Percentiles rank a stretch among this genome's conserved stretches.
These are phyloP conservation scores for Ceratonia siliqua DNA, from an alignment of 306 rosid genomes.

Conservation along the genomic window DNA sequence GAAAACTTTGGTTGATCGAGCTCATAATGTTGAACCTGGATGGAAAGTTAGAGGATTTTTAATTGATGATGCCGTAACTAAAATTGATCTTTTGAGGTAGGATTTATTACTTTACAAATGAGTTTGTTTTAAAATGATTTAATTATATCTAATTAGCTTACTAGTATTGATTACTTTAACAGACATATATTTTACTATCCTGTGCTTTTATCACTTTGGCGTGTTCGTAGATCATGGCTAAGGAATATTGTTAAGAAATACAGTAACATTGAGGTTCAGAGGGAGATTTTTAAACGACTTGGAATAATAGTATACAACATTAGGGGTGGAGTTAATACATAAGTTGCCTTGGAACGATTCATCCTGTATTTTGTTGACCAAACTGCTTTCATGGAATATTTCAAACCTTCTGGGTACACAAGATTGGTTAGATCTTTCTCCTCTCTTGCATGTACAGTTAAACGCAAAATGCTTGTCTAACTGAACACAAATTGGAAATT, in stretches of 20 bases:
- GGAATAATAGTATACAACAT: constrained; percentile 70
- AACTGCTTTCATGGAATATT: constrained; percentile 84
- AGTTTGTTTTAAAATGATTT: constrained; percentile 19
- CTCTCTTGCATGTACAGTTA: constrained; percentile 30
- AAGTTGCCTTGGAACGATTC: constrained; percentile 59
- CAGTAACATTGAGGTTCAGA: constrained; percentile 69
- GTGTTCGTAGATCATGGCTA: constrained; percentile 90
- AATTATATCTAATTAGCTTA: constrained; percentile 19
- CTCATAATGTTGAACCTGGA: constrained; percentile 68
- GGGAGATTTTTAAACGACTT: constrained; percentile 83
- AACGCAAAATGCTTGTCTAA: not conserved
- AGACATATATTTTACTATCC: constrained; percentile 88
- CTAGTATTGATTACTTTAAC: constrained; percentile 39
- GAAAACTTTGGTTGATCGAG: constrained; percentile 71
- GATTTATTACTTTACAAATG: constrained; percentile 33
- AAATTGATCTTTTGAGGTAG: constrained; percentile 84
- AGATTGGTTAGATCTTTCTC: constrained; percentile 77
- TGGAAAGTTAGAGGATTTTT: constrained; percentile 87
- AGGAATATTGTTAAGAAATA: constrained; percentile 84
- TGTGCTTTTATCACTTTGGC: constrained; percentile 86
- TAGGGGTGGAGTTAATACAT: constrained; percentile 64
- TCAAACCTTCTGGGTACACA: constrained; percentile 82
- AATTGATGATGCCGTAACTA: constrained; percentile 89
- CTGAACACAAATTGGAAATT: not conserved
- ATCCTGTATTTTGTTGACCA: constrained; percentile 83